These are phyloP conservation scores for Polyplosphaeria fusca DNA, from an alignment of 495 filamentous ascomycete species.

Conservation along the genomic window DNA sequence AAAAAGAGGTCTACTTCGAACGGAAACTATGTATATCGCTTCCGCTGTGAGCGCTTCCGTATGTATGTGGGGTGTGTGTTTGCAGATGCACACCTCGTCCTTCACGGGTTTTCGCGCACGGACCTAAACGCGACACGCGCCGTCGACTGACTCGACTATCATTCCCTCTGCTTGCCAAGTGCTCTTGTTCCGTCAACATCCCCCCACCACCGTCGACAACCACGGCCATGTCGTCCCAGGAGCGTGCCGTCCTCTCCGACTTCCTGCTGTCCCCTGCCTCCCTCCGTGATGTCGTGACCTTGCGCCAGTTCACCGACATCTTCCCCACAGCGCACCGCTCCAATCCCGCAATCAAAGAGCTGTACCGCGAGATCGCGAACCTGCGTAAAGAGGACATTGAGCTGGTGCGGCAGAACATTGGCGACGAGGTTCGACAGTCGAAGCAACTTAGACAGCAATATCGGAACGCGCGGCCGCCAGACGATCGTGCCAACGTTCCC, in stretches of 20 bases:
- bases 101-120: not conserved
- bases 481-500: conserved; percentile 52
- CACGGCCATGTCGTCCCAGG: conserved; percentile 63
- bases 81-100: too few relatives aligned
- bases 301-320: conserved; percentile 70
- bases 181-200: not conserved
- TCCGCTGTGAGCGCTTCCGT: too few relatives aligned
- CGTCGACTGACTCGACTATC: not conserved
- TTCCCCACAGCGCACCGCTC: conserved; percentile 68
- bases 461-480: conserved; percentile 51
- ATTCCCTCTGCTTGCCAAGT: not conserved
- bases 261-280: conserved; percentile 75
- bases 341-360: conserved; percentile 65
- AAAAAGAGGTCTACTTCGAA: too few relatives aligned
- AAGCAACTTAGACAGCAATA: conserved; percentile 61
- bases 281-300: conserved; percentile 66
- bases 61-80: too few relatives aligned
- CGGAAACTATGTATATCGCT: too few relatives aligned
- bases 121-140: conserved; percentile 1
- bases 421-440: conserved; percentile 61
- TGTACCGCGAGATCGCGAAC: conserved; percentile 79
- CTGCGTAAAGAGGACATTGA: conserved; percentile 67
- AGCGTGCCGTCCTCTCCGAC: conserved; percentile 67
- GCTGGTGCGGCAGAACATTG: conserved; percentile 64
- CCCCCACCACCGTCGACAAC: not conserved